A percentile compares a stretch with the other conserved stretches of the same genome.
Evolutionary conservation across 1,139 yeast species (phyloP).

Genomic region (Casaregolazyma suthepensis): DNA sequence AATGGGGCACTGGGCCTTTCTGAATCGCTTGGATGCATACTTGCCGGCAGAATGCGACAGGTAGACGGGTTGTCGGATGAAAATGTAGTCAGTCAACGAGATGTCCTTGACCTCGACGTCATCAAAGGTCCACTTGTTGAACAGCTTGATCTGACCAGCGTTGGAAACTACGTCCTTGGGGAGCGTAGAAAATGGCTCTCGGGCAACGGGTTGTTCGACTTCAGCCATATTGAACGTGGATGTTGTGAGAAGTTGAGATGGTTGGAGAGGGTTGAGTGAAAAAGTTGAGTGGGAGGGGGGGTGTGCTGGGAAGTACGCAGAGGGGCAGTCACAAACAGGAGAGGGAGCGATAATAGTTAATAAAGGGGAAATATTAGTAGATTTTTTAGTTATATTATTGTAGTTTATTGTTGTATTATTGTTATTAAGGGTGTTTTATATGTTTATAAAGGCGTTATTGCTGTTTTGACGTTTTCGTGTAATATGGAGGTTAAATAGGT

Average conservation of each 20-base stretch:
- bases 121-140: slow-evolving; percentile 99
- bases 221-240: slow-evolving; percentile 24
- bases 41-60: slow-evolving; percentile 99
- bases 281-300: slow-evolving; percentile 6
- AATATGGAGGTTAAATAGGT: neutral
- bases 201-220: slow-evolving; percentile 21
- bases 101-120: slow-evolving; percentile 97
- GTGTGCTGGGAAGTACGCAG: neutral
- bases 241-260: neutral
- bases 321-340: neutral
- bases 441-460: neutral
- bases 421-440: neutral
- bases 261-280: slow-evolving; percentile 7
- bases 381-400: too few species aligned
- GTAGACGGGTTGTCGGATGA: slow-evolving; percentile 95
- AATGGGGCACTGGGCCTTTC: slow-evolving; percentile 99
- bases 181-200: slow-evolving; percentile 56
- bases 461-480: neutral
- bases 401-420: too few species aligned
- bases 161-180: slow-evolving; percentile 97
- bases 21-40: slow-evolving; percentile 99
- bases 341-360: neutral
- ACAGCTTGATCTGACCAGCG: slow-evolving; percentile 92
- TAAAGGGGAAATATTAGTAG: neutral
- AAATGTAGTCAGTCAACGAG: slow-evolving; percentile 97